Conservation (phyloP, 208 protist genomes). For the Blechomonas ayalai region DNA sequence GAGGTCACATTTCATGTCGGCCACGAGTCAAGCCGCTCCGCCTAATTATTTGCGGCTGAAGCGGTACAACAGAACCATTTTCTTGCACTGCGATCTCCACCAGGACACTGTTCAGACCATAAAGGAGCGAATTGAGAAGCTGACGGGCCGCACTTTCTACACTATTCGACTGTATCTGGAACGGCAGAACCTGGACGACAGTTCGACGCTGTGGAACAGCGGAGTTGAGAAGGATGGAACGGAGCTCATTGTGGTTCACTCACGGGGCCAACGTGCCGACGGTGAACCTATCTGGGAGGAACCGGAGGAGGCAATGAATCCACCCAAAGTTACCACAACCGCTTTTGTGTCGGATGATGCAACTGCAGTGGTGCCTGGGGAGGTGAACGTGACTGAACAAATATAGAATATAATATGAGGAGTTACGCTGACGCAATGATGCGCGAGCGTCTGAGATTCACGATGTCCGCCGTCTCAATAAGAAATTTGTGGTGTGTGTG, state of each 20-base stretch:
- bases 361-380: neutral
- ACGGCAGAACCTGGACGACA: conserved; percentile 71
- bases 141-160: conserved; percentile 75
- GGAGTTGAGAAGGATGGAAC: conserved; percentile 72
- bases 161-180: conserved; percentile 66
- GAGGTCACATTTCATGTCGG: conserved; percentile 9
- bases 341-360: neutral
- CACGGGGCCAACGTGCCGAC: conserved; percentile 49
- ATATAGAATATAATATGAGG: too few species aligned
- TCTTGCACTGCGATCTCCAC: conserved; percentile 86
- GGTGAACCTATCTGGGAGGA: conserved; percentile 72
- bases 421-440: too few species aligned
- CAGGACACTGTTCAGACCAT: conserved; percentile 87
- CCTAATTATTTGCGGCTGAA: conserved; percentile 76
- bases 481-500: too few species aligned
- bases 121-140: conserved; percentile 84
- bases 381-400: conserved; percentile 1
- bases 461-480: too few species aligned
- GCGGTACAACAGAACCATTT: conserved; percentile 75
- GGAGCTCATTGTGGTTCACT: conserved; percentile 75
- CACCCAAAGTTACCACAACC: conserved; percentile 1
- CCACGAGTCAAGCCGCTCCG: conserved; percentile 19
- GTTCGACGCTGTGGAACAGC: conserved; percentile 68
- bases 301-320: conserved; percentile 51
- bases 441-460: too few species aligned